Evolutionary conservation across 2,329 filamentous ascomycete species (phyloP), one percentile per base, ranked within the genome.

Genomic region (Aspergillus fumigatus): DNA sequence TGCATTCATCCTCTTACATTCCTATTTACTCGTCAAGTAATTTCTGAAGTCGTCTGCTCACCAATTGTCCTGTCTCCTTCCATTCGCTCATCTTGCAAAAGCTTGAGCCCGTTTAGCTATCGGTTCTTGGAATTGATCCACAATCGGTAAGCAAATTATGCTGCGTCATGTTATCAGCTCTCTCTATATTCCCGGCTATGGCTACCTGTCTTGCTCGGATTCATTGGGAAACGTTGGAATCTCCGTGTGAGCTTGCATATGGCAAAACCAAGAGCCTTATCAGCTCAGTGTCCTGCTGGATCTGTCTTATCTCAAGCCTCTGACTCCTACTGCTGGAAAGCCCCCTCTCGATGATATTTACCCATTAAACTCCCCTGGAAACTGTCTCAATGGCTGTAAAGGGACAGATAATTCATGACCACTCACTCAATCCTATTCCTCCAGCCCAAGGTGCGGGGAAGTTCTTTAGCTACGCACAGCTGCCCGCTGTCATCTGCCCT

Each of bases 61-160:
- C 11, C 52, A 48, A 50, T 49, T 41, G 27, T 23, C 19, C 50
- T 55, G n/a, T 51, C 26, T 40, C 50, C 49, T 10, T 51, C 55
- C 57, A 61, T 59, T 65, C 50, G 54, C 50, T 50, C 51, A 17
- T 50, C 54, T 47, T 48, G 43, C 48, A 25, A 53, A 14, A 57
- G 50, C 56, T 50, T 45, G 27, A 40, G 25, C 32, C 38, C n/a
- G 29, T 26, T 23, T 35, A 38, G 23, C 38, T 27, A 54, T 59
- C 35, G 50, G 53, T 52, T 19, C 27, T 52, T 51, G 19, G 23
- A 47, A 25, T 53, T 45, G 25, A n/a, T 49, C n/a, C 40, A 35
- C 52, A 32, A 43, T 57, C 57, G 64, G 66, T 68, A 68, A 67
- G 65, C 51, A 58, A 62, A 60, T 57, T 54, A 53, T 41, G 45